Evolutionary conservation across 371 early-diverging fungal species (phyloP).

Genomic region (Mortierella sp.): DNA sequence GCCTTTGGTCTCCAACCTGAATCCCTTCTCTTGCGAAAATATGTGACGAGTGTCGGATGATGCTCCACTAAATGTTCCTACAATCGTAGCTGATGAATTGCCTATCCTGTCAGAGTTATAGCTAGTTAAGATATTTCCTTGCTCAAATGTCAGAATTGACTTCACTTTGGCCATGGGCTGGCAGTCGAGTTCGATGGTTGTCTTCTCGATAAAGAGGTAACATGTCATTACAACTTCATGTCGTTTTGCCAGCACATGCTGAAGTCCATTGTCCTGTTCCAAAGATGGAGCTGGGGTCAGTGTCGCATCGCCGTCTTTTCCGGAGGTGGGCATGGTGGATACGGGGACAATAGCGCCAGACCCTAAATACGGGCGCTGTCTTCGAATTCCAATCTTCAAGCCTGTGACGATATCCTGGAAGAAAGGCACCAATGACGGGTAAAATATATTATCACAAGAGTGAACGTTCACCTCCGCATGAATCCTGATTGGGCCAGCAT

Average conservation of each 20-base stretch:
- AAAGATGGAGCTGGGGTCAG: slow-evolving; percentile 38
- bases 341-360: slow-evolving; percentile 8
- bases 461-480: slow-evolving; percentile 81
- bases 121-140: slow-evolving; percentile 77
- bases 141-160: slow-evolving; percentile 77
- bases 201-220: slow-evolving; percentile 70
- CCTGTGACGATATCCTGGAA: slow-evolving; percentile 75
- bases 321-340: slow-evolving; percentile 14
- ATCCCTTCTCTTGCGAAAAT: slow-evolving; percentile 87
- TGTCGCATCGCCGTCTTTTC: slow-evolving; percentile 56
- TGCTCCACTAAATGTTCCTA: slow-evolving; percentile 69
- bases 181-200: slow-evolving; percentile 81
- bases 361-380: slow-evolving; percentile 38
- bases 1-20: slow-evolving; percentile 71
- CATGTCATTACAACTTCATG: slow-evolving; percentile 52
- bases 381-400: slow-evolving; percentile 74
- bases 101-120: slow-evolving; percentile 65
- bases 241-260: slow-evolving; percentile 29
- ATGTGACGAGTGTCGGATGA: slow-evolving; percentile 79
- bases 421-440: slow-evolving; percentile 82
- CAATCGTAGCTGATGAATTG: slow-evolving; percentile 68
- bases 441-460: slow-evolving; percentile 82
- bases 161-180: slow-evolving; percentile 84
- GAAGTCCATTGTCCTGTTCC: slow-evolving; percentile 47
- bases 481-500: slow-evolving; percentile 62